These are phyloP conservation scores for Tritrichomonas musculus DNA, from an alignment of 208 protist genomes.

Conservation along the genomic window DNA sequence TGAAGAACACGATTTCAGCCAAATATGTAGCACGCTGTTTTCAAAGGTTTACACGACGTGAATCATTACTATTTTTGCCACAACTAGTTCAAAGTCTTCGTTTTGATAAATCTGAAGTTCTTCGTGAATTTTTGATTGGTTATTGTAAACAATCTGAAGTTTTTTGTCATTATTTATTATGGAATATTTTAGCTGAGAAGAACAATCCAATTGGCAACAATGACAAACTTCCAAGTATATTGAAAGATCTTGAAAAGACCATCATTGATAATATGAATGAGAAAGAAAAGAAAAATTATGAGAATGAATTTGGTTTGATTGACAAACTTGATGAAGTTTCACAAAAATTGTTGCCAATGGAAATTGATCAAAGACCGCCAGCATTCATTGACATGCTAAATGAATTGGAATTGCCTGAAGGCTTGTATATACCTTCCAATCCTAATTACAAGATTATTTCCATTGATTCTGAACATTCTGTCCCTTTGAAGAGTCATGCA, in stretches of 20 bases:
- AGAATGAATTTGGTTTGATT: not conserved
- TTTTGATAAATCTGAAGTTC: not conserved
- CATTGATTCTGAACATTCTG: not conserved
- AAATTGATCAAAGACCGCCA: not conserved
- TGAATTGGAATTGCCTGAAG: not conserved
- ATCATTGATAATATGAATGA: not conserved
- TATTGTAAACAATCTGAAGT: not conserved
- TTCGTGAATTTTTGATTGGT: not conserved
- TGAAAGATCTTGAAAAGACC: not conserved
- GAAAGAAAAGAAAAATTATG: not conserved
- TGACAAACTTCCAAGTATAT: not conserved
- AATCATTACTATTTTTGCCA: not conserved
- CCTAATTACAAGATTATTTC: not conserved
- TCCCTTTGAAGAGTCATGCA: slow-evolving; percentile 27
- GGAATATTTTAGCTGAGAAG: slow-evolving; percentile 10
- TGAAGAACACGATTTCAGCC: not conserved
- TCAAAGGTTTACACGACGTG: not conserved
- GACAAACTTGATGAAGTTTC: not conserved
- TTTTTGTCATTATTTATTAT: not conserved
- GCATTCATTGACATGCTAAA: not conserved
- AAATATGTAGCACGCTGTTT: not conserved
- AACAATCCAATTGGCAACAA: not conserved
- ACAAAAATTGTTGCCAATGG: not conserved
- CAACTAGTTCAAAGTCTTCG: not conserved
- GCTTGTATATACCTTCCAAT: not conserved